Evolutionary conservation across 352 stramenopile species (phyloP), one percentile per base, ranked within the genome.

Genomic region (Thalassiosira mediterranea): DNA sequence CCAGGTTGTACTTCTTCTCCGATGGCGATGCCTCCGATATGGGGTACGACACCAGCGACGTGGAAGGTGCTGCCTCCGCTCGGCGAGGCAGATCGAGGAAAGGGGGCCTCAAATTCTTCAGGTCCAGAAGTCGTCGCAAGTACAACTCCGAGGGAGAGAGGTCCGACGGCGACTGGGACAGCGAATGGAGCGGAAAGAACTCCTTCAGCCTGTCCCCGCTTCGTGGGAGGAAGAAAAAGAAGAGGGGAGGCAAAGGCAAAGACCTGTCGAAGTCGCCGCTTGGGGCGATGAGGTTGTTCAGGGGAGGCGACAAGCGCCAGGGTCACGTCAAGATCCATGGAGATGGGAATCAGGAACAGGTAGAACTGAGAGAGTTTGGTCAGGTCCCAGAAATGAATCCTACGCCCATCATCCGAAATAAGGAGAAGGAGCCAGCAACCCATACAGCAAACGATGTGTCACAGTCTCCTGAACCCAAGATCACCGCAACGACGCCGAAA

Each of bases 61-160:
- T 7, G 8, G 40, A 28, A 44, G 19, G 23, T 56, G 17, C n/a
- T 5, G 52, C 47, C n/a, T 40, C 54, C 1, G 32, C 21, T 19
- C 29, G 28, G 10, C 44, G n/a, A n/a, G n/a, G n/a, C n/a, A n/a
- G n/a, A n/a, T n/a, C n/a, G n/a, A n/a, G 1, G n/a, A 76, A 56
- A 57, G 31, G 31, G 23, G 25, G 32, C 4, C 10, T 61, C 15
- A 53, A 46, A 7, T 56, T 77, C n/a, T 71, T 69, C 23, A 42
- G 49, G 38, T 54, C 29, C 28, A 44, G n/a, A 52, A 60, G 34
- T 65, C 34, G 15, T n/a, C 32, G 38, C 19, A n/a, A n/a, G n/a
- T 76, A 62, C 29, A 26, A 72, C 46, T 79, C 69, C 15, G 61
- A 72, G 51, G 69, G 69, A 66, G 60, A 79, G 49, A 13, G 25